Base-by-base conservation (phyloP, 2,329 filamentous ascomycete species). In the Cladorrhinum sp. region DNA sequence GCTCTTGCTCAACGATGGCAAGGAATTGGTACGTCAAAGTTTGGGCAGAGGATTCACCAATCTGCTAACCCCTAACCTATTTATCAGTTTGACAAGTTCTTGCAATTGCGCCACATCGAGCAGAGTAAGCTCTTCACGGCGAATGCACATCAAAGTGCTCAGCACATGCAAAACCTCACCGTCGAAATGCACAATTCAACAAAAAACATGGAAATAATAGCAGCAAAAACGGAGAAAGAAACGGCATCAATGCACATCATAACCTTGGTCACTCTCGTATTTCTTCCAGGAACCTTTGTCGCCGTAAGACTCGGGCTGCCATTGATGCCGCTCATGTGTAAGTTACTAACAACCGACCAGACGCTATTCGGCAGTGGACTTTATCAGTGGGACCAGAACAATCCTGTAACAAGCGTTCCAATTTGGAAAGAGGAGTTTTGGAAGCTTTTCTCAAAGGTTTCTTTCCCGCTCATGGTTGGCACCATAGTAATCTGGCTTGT, bases 181-280 rank as follows among this genome's bases (percentile, higher is more conserved):
- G 24, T 23, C 8, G 24, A 57, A 6, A 57, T 57, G 55, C 23
- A 30, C n/a, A 23, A 14, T 0, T 57, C 55, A 12, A 50, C 55
- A 14, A 14, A 14, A 6, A 23, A 36, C 8, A 57, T 57, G 55
- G 46, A 49, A 14, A 1, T 36, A 16, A 14, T 49, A 26, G 46
- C 55, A 30, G 16, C 18, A 14, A 57, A 57, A 10, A 36, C 55
- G 18, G 21, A 57, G 10, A 49, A 57, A n/a, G 55, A 57, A 3
- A 57, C 55, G 18, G 3, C 46, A n/a, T 57, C 55, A n/a, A 57
- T 57, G 42, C 55, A 57, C 10, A n/a, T 57, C 18, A 57, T 57
- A 23, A 57, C 55, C 3, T 2, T 57, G 10, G 39, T 57, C 14
- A 57, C 55, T 7, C 55, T 57, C 28, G 9, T 57, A 2, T 57